Conservation (phyloP, 2,329 filamentous ascomycete genomes). For the Trichothecium sympodiale region DNA sequence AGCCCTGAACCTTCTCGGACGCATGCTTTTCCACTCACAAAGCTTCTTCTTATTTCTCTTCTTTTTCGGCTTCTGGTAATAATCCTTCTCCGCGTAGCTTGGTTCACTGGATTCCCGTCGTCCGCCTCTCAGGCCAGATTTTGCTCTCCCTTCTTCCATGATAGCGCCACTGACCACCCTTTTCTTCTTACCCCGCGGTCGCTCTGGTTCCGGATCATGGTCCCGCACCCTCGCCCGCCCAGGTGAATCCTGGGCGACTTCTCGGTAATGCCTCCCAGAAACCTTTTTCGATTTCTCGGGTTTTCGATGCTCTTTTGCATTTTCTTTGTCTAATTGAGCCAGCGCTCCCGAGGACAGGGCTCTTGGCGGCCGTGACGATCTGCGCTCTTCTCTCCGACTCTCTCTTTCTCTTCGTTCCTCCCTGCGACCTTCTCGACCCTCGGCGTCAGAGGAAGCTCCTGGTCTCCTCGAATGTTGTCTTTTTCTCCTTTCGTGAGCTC, state of each 20-base stretch:
- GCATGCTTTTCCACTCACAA: neutral
- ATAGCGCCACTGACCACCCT: slow-evolving; percentile 60
- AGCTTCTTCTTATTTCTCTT: slow-evolving; percentile 34
- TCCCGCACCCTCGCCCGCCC: slow-evolving; percentile 8
- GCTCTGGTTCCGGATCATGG: slow-evolving; percentile 10
- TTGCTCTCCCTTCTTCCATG: slow-evolving; percentile 53
- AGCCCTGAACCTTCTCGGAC: slow-evolving; percentile 4
- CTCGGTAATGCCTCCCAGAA: slow-evolving; percentile 21
- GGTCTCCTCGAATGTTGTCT: slow-evolving; percentile 23
- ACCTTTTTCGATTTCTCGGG: slow-evolving; percentile 27
- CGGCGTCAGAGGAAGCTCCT: slow-evolving; percentile 19
- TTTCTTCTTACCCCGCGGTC: slow-evolving; percentile 26
- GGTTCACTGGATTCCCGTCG: slow-evolving; percentile 29
- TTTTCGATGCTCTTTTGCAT: slow-evolving; percentile 38
- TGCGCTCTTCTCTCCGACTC: slow-evolving; percentile 10
- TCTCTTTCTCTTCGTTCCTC: slow-evolving; percentile 7
- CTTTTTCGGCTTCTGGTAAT: slow-evolving; percentile 28
- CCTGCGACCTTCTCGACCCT: slow-evolving; percentile 13
- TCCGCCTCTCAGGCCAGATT: slow-evolving; percentile 30
- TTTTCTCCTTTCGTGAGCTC: slow-evolving; percentile 21
- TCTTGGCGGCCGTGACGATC: slow-evolving; percentile 8
- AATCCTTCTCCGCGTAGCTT: slow-evolving; percentile 38
- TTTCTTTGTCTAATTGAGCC: slow-evolving; percentile 52
- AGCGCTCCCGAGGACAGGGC: slow-evolving; percentile 43
- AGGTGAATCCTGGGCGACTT: slow-evolving; percentile 10